A percentile compares a stretch with the other conserved stretches of the same genome.
Evolutionary conservation across 2,329 filamentous ascomycete genomes (phyloP).

Genomic region (Diaporthe destruens): DNA sequence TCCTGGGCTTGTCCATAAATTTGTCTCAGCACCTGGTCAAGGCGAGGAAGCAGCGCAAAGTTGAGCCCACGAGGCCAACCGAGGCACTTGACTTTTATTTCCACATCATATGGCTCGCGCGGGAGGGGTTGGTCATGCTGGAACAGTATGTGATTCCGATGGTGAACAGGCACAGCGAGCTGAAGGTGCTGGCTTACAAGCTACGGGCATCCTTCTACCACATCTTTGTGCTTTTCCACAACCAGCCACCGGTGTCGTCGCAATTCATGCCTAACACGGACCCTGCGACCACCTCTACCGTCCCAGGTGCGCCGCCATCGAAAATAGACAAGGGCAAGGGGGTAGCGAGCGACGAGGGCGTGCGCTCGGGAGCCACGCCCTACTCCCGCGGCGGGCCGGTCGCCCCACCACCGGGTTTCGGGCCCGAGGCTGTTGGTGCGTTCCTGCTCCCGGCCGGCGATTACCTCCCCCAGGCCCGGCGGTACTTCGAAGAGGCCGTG

Average conservation of each 20-base stretch:
- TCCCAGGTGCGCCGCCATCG: conserved; percentile 50
- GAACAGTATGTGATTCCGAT: conserved; percentile 90
- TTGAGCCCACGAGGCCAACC: conserved; percentile 83
- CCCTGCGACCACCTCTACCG: conserved; percentile 51
- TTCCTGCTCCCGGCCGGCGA: conserved; percentile 85
- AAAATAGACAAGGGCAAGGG: conserved; percentile 63
- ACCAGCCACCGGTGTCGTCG: conserved; percentile 81
- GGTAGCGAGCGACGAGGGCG: conserved; percentile 54
- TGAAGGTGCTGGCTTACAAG: conserved; percentile 92
- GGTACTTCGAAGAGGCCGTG: conserved; percentile 84
- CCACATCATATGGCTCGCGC: conserved; percentile 95
- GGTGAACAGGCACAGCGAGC: conserved; percentile 81
- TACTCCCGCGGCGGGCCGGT: conserved; percentile 68
- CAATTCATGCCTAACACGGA: conserved; percentile 67
- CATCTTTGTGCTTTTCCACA: conserved; percentile 96
- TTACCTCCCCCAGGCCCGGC: conserved; percentile 85
- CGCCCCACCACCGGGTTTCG: conserved; percentile 67
- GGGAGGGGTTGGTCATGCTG: conserved; percentile 89
- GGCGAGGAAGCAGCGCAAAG: conserved; percentile 83
- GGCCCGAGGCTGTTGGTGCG: conserved; percentile 66
- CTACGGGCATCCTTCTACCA: conserved; percentile 95
- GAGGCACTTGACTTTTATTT: conserved; percentile 84
- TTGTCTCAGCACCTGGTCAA: conserved; percentile 86
- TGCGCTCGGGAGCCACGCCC: conserved; percentile 5
- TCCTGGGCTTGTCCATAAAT: conserved; percentile 90